Evolutionary conservation across 164 flowering plant species (phyloP).

Genomic region (Akebia trifoliata): DNA sequence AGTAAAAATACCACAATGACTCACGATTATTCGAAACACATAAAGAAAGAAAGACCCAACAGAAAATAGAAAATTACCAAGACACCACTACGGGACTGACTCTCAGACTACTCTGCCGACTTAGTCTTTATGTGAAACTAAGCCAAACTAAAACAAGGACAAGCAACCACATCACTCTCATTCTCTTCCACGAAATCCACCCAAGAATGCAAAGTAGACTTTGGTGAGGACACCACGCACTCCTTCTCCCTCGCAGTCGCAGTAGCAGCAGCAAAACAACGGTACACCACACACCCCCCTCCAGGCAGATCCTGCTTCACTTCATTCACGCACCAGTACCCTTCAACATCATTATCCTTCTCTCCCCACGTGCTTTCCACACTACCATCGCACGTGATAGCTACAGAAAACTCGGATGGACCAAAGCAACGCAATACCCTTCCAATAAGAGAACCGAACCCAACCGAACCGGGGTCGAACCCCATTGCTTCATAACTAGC

Average conservation of each 20-base stretch:
- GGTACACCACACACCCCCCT: constrained; percentile 37
- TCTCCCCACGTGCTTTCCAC: constrained; percentile 23
- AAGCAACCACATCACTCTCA: too few species aligned
- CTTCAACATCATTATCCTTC: constrained; percentile 25
- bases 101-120: too few species aligned
- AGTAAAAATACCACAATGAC: too few species aligned
- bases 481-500: constrained; percentile 76
- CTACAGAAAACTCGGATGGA: constrained; percentile 55
- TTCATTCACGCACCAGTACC: constrained; percentile 30
- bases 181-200: constrained; percentile 20
- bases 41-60: too few species aligned
- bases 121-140: too few species aligned
- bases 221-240: constrained; percentile 16
- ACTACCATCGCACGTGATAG: constrained; percentile 30
- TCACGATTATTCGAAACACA: too few species aligned
- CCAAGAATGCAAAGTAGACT: constrained; percentile 23
- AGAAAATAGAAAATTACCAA: too few species aligned
- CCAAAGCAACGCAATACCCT: constrained; percentile 54
- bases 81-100: too few species aligned
- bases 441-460: constrained; percentile 27
- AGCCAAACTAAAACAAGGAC: too few species aligned
- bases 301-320: constrained; percentile 41
- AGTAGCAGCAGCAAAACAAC: constrained; percentile 23
- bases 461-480: constrained; percentile 24
- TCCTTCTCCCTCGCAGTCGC: constrained; percentile 4